Percentiles rank a stretch among this genome's conserved stretches.
Evolutionary conservation across 2,329 filamentous ascomycete genomes (phyloP).

Genomic region (Neopestalotiopsis sp.): DNA sequence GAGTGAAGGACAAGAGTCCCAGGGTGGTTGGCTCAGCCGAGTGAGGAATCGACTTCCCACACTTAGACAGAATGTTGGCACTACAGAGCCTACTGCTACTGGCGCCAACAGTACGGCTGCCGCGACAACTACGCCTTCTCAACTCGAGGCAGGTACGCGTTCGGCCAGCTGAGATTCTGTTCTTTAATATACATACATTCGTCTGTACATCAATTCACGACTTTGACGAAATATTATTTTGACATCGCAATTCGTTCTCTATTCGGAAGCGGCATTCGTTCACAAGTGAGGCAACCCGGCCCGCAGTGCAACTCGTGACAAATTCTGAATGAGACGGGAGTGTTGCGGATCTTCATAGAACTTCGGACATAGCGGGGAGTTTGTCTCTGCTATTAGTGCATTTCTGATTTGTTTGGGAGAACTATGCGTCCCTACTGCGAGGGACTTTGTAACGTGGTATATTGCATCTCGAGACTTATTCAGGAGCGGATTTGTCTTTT

Average conservation of each 20-base stretch:
- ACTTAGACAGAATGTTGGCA: constrained; percentile 5
- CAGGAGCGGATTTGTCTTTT: constrained; percentile 1
- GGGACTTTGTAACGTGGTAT: background rate
- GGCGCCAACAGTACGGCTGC: constrained; percentile 18
- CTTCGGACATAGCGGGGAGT: constrained; percentile 12
- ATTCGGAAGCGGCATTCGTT: background rate
- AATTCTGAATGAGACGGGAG: background rate
- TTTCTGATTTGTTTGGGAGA: background rate
- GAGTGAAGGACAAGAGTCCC: background rate
- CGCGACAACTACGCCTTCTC: constrained; percentile 45
- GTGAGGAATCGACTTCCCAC: constrained; percentile 9
- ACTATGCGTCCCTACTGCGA: background rate
- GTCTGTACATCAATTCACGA: constrained; percentile 17
- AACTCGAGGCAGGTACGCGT: constrained; percentile 51
- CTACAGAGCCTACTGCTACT: background rate
- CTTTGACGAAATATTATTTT: constrained; percentile 8
- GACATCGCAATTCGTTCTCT: background rate
- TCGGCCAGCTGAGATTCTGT: constrained; percentile 23
- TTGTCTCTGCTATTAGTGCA: constrained; percentile 3
- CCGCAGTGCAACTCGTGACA: background rate
- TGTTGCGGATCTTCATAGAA: background rate
- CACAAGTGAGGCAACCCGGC: background rate
- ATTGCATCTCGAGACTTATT: constrained; percentile 7
- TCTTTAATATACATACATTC: constrained; percentile 14
- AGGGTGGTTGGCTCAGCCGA: constrained; percentile 9